These are phyloP conservation scores for Cyclocybe aegerita DNA, from an alignment of 768 basidiomycete genomes.

Conservation along the genomic window DNA sequence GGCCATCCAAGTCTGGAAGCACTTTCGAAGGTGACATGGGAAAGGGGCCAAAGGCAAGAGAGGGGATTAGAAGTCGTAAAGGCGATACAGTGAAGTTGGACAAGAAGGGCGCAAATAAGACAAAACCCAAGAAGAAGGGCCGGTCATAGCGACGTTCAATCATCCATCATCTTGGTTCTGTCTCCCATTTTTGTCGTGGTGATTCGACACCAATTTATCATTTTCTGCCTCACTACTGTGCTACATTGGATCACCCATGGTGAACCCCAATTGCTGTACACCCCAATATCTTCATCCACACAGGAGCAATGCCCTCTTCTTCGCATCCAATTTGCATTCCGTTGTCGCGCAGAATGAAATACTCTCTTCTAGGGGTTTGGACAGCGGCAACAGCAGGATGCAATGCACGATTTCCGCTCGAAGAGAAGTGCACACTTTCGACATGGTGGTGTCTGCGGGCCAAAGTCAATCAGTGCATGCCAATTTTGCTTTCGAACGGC, in stretches of 20 bases:
- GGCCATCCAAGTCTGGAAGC: constrained; percentile 29
- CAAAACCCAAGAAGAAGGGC: constrained; percentile 11
- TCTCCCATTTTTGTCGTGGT: not conserved
- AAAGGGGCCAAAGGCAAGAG: constrained; percentile 37
- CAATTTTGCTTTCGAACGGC: constrained; percentile 16
- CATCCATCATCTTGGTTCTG: too few species aligned
- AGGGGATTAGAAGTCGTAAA: constrained; percentile 68
- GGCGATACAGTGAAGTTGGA: constrained; percentile 53
- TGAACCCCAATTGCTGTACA: constrained; percentile 32
- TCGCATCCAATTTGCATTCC: constrained; percentile 78
- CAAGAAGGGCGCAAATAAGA: constrained; percentile 47
- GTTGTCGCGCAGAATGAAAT: constrained; percentile 70
- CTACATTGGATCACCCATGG: not conserved
- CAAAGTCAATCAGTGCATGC: not conserved
- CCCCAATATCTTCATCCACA: constrained; percentile 62
- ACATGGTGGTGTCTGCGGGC: constrained; percentile 65
- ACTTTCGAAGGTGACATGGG: constrained; percentile 65
- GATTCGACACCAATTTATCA: not conserved
- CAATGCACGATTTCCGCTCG: constrained; percentile 38
- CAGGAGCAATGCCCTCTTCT: constrained; percentile 63
- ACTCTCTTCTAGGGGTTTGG: constrained; percentile 68
- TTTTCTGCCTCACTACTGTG: not conserved
- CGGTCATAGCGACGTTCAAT: constrained; percentile 5
- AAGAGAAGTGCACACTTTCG: constrained; percentile 70
- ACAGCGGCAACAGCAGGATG: constrained; percentile 68